Percentiles rank a stretch among this genome's conserved stretches.
These are phyloP conservation scores for Carallia pectinifolia DNA, from an alignment of 345 rosid species.

Conservation along the genomic window DNA sequence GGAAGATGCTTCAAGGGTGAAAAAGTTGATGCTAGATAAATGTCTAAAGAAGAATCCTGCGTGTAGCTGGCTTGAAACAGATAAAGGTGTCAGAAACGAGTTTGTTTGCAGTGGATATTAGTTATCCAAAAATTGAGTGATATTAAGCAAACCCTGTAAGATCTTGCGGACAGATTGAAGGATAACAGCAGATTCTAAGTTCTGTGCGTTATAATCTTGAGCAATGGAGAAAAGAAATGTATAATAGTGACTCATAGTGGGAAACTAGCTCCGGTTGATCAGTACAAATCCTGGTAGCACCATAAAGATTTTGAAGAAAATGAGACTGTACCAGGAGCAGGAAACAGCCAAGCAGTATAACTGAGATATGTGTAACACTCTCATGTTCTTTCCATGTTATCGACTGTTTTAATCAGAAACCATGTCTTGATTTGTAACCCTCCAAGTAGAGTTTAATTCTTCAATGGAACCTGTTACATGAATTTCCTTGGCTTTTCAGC, in stretches of 20 bases:
- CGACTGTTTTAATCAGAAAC: no score
- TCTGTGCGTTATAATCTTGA: slow-evolving; percentile 47
- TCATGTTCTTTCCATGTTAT: slow-evolving; percentile 8
- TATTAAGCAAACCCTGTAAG: slow-evolving; percentile 47
- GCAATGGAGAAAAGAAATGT: slow-evolving; percentile 50
- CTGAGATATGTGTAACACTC: slow-evolving; percentile 52
- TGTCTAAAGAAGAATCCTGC: slow-evolving; percentile 76
- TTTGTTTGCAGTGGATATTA: slow-evolving; percentile 60
- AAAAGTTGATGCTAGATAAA: slow-evolving; percentile 50
- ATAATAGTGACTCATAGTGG: slow-evolving; percentile 57
- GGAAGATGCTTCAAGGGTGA: slow-evolving; percentile 44
- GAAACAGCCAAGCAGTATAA: slow-evolving; percentile 37
- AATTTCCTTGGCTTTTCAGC: no score
- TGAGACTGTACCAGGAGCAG: slow-evolving; percentile 63
- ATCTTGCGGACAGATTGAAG: slow-evolving; percentile 49
- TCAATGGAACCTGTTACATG: no score
- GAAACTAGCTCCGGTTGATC: slow-evolving; percentile 69
- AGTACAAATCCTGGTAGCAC: slow-evolving; percentile 32
- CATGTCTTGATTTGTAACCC: no score
- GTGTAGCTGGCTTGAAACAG: slow-evolving; percentile 65
- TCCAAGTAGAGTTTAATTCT: no score
- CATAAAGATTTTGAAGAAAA: slow-evolving; percentile 66
- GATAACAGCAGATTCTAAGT: slow-evolving; percentile 53
- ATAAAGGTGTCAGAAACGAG: slow-evolving; percentile 56
- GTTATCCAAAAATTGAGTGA: slow-evolving; percentile 49